These are phyloP conservation scores for Xeromyces bisporus DNA, from an alignment of 495 filamentous ascomycete genomes.

Conservation along the genomic window DNA sequence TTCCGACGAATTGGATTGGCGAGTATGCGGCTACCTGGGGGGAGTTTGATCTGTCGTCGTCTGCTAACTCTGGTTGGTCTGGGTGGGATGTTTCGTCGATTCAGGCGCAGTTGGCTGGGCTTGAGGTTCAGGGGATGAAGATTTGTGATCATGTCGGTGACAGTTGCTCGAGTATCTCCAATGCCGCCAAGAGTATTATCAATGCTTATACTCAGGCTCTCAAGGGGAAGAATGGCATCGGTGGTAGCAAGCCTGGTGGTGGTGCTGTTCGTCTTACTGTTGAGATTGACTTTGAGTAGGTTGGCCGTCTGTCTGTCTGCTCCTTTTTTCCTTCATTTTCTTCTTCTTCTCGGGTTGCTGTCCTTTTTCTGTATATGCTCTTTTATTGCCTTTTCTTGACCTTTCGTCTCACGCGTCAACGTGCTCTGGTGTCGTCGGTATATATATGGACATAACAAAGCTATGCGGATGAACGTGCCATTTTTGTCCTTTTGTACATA, in stretches of 20 bases:
- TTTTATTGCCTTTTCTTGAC: constrained; percentile 3
- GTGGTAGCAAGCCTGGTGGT: constrained; percentile 7
- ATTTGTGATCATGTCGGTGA: constrained; percentile 19
- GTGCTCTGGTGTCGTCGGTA: too few relatives aligned
- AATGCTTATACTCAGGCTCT: constrained; percentile 22
- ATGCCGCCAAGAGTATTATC: constrained; percentile 6
- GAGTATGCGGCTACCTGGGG: constrained; percentile 32
- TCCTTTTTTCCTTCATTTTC: constrained; percentile 4
- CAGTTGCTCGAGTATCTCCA: constrained; percentile 21
- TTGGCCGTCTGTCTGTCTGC: background rate
- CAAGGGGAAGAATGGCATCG: constrained; percentile 12
- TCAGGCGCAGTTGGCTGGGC: constrained; percentile 15
- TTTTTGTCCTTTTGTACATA: too few relatives aligned
- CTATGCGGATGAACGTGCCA: too few relatives aligned
- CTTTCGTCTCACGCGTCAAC: too few relatives aligned
- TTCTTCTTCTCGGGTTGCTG: constrained; percentile 2
- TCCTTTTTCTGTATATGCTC: constrained; percentile 8
- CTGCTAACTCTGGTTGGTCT: constrained; percentile 26
- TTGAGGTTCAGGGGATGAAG: constrained; percentile 23
- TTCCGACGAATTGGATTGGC: constrained; percentile 15
- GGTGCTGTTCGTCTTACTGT: constrained; percentile 19
- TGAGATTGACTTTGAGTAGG: constrained; percentile 17
- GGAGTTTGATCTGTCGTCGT: constrained; percentile 36
- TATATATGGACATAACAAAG: too few relatives aligned
- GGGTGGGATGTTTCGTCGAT: constrained; percentile 42